Evolutionary conservation across 768 basidiomycete genomes (phyloP).

Genomic region (Royoungia palumana): DNA sequence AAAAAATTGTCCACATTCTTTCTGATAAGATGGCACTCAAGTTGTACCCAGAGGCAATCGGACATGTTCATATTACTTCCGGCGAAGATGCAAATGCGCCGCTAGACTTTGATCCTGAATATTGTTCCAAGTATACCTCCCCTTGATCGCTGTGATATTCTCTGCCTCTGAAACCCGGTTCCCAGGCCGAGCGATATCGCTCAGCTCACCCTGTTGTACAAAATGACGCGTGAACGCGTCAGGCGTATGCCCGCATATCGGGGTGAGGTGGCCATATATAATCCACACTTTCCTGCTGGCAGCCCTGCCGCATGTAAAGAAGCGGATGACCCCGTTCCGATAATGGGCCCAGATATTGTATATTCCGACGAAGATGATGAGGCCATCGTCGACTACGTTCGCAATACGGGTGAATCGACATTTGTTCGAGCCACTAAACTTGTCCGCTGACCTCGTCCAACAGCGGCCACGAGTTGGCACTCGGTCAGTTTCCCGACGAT

Average conservation of each 20-base stretch:
- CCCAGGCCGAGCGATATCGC: conserved; percentile 36
- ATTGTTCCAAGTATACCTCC: conserved; percentile 38
- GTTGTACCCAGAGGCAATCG: conserved; percentile 45
- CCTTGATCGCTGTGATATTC: neutral
- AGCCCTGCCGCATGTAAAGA: conserved; percentile 25
- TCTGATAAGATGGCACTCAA: conserved; percentile 3
- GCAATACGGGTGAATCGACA: conserved; percentile 1
- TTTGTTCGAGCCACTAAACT: neutral
- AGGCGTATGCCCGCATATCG: conserved; percentile 44
- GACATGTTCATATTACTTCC: conserved; percentile 45
- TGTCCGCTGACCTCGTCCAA: neutral
- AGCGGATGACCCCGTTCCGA: conserved; percentile 15
- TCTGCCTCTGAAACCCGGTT: neutral
- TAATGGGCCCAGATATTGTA: conserved; percentile 26
- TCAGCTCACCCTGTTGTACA: conserved; percentile 50
- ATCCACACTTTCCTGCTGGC: conserved; percentile 27
- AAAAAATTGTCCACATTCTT: neutral
- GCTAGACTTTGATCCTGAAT: conserved; percentile 44
- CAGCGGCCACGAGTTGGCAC: neutral
- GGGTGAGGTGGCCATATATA: conserved; percentile 4
- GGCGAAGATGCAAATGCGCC: conserved; percentile 39
- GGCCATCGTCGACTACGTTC: conserved; percentile 26
- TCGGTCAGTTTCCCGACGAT: neutral
- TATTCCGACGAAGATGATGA: conserved; percentile 33
- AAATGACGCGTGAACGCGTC: conserved; percentile 47